These are phyloP conservation scores for Pichia eremophila DNA, from an alignment of 805 yeast genomes.

Conservation along the genomic window DNA sequence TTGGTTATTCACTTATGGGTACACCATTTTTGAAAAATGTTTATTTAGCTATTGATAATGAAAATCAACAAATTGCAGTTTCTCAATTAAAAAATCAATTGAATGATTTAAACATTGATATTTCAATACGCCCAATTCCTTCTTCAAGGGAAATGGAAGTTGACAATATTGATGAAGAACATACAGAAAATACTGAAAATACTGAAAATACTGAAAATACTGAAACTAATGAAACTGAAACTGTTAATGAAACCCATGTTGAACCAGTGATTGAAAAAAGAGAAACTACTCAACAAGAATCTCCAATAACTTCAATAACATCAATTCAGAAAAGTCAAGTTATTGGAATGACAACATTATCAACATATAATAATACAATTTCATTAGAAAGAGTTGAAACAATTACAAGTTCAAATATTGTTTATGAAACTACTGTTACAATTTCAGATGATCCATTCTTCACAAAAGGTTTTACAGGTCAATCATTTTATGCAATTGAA, in stretches of 20 bases:
- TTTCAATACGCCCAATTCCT: not conserved
- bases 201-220: not conserved
- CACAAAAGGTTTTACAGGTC: not conserved
- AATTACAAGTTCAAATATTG: not conserved
- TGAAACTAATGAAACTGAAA: not conserved
- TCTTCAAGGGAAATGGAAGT: not conserved
- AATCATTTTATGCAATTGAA: slow-evolving; percentile 13
- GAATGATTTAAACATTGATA: not conserved
- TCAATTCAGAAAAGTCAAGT: not conserved
- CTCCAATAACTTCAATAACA: not conserved
- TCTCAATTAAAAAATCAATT: slow-evolving; percentile 32
- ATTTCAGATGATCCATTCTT: not conserved
- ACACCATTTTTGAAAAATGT: slow-evolving; percentile 42
- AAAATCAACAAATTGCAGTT: slow-evolving; percentile 43
- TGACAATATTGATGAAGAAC: not conserved
- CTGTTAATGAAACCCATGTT: not conserved
- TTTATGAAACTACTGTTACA: not conserved
- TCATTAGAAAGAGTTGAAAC: not conserved
- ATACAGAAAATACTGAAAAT: too few species aligned
- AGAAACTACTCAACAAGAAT: not conserved
- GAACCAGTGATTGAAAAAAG: not conserved
- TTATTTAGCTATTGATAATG: slow-evolving; percentile 59
- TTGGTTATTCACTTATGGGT: slow-evolving; percentile 51
- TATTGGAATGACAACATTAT: not conserved
- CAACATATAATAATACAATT: not conserved